These are phyloP conservation scores for Daldinia childiae DNA, from an alignment of 495 filamentous ascomycete species.

Conservation along the genomic window DNA sequence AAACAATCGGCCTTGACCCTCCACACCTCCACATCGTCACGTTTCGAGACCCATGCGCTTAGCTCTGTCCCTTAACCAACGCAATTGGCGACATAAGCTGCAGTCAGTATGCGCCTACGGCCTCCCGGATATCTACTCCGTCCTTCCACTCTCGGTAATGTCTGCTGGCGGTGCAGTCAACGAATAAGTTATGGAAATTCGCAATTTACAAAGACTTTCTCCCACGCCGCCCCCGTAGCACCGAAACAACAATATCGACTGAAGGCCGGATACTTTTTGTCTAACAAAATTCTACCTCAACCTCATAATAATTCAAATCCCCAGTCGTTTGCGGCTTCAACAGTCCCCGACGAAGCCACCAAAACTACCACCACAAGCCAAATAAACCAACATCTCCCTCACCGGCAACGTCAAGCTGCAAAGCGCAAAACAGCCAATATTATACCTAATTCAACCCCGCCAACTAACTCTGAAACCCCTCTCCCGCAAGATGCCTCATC, in stretches of 20 bases:
- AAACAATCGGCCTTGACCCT: not conserved
- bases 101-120: slow-evolving; percentile 49
- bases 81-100: slow-evolving; percentile 43
- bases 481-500: slow-evolving; percentile 87
- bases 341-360: not conserved
- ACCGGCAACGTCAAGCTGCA: slow-evolving; percentile 54
- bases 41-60: slow-evolving; percentile 17
- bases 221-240: slow-evolving; percentile 13
- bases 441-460: not conserved
- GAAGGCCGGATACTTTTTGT: slow-evolving; percentile 53
- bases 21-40: not conserved
- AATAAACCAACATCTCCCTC: slow-evolving; percentile 47
- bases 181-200: slow-evolving; percentile 19
- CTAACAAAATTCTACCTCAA: slow-evolving; percentile 50
- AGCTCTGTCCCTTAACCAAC: slow-evolving; percentile 8
- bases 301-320: slow-evolving; percentile 20
- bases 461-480: slow-evolving; percentile 27
- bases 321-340: slow-evolving; percentile 23
- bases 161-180: slow-evolving; percentile 46
- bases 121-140: slow-evolving; percentile 45
- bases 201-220: slow-evolving; percentile 14
- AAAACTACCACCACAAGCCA: slow-evolving; percentile 6
- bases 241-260: slow-evolving; percentile 35
- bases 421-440: slow-evolving; percentile 38
- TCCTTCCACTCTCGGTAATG: slow-evolving; percentile 39